Evolutionary conservation across 345 rosid genomes (phyloP).

Genomic region (Salix arbutifolia): DNA sequence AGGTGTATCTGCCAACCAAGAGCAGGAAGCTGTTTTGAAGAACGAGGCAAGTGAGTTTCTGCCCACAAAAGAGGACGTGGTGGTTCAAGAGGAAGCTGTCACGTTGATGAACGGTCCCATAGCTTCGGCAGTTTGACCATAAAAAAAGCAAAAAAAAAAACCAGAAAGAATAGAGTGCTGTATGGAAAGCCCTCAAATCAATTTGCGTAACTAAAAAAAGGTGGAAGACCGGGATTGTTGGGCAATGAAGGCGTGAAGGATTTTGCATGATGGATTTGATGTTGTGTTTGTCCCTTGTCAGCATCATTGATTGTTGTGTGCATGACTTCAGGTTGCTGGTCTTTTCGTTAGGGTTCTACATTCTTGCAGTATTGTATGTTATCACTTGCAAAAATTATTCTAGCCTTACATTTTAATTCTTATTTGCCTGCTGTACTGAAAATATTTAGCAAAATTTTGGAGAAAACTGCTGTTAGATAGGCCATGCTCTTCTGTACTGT

Average conservation of each 20-base stretch:
- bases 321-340: slow-evolving; percentile 39
- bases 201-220: slow-evolving; percentile 27
- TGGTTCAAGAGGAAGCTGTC: slow-evolving; percentile 36
- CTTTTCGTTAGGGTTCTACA: slow-evolving; percentile 29
- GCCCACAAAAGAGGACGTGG: slow-evolving; percentile 22
- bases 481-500: slow-evolving; percentile 11
- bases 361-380: slow-evolving; percentile 35
- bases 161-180: slow-evolving; percentile 9
- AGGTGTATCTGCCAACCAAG: slow-evolving; percentile 13
- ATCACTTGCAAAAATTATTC: slow-evolving; percentile 19
- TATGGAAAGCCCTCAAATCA: slow-evolving; percentile 19
- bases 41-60: slow-evolving; percentile 29
- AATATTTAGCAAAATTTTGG: slow-evolving; percentile 37
- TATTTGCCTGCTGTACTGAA: slow-evolving; percentile 24
- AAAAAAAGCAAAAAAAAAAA: not conserved
- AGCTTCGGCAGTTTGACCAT: slow-evolving; percentile 32
- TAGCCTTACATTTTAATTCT: slow-evolving; percentile 25
- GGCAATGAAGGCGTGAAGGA: slow-evolving; percentile 22
- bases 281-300: slow-evolving; percentile 31
- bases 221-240: slow-evolving; percentile 22
- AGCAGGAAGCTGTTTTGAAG: slow-evolving; percentile 25
- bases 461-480: slow-evolving; percentile 22
- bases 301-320: slow-evolving; percentile 38
- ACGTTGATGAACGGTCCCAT: slow-evolving; percentile 34
- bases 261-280: slow-evolving; percentile 29